Evolutionary conservation across 2,329 filamentous ascomycete genomes (phyloP).

Genomic region (Aspergillus spinulosporus): DNA sequence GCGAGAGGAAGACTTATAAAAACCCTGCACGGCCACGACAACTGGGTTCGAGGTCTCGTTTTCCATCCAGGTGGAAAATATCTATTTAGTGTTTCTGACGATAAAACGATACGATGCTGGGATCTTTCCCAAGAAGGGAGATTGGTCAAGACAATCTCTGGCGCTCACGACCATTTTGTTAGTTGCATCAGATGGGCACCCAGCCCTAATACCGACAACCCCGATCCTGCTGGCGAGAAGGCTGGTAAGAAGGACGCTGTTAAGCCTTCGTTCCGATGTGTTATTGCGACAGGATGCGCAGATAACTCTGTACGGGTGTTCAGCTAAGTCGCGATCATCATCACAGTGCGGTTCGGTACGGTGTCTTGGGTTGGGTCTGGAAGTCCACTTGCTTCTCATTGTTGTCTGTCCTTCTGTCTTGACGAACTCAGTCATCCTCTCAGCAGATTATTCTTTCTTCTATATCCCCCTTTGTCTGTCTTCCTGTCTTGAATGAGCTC

Average conservation of each 20-base stretch:
- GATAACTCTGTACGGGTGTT: slow-evolving; percentile 15
- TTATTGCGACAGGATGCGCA: slow-evolving; percentile 13
- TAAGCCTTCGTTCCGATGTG: slow-evolving; percentile 10
- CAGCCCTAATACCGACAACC: neutral
- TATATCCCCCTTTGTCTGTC: neutral
- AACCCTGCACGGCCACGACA: slow-evolving; percentile 84
- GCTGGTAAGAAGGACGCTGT: neutral
- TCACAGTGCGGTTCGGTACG: neutral
- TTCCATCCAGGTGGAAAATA: slow-evolving; percentile 95
- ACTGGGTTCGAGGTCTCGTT: slow-evolving; percentile 83
- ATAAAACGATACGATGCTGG: slow-evolving; percentile 93
- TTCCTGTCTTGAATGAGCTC: neutral
- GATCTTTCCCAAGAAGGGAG: slow-evolving; percentile 87
- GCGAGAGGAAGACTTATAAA: slow-evolving; percentile 79
- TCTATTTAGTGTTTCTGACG: slow-evolving; percentile 79
- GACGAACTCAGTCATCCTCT: neutral
- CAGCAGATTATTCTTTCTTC: neutral
- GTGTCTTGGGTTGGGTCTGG: slow-evolving; percentile 2
- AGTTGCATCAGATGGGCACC: slow-evolving; percentile 88
- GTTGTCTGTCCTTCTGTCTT: neutral
- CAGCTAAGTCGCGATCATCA: slow-evolving; percentile 2
- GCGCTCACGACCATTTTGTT: slow-evolving; percentile 80
- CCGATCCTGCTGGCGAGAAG: neutral
- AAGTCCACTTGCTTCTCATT: neutral
- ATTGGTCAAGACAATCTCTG: slow-evolving; percentile 77